Percentiles rank a stretch among this genome's conserved stretches.
Evolutionary conservation across 495 filamentous ascomycete species (phyloP).

Genomic region (Entonaema liquescens): DNA sequence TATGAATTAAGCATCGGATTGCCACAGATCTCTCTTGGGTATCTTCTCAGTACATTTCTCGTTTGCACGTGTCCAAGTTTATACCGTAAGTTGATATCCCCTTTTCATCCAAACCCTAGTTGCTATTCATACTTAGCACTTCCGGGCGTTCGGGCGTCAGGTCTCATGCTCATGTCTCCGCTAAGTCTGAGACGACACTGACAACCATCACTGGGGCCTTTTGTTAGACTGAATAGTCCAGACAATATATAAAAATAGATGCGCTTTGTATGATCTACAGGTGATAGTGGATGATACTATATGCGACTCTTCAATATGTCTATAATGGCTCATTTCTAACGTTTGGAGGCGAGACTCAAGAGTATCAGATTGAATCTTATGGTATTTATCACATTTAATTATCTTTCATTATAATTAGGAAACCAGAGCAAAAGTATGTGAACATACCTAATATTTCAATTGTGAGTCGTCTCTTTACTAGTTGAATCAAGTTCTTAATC

Average conservation of each 20-base stretch:
- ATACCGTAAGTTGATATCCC: not conserved
- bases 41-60: not conserved
- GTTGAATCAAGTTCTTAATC: not conserved
- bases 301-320: not conserved
- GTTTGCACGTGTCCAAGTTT: not conserved
- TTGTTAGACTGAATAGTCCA: not conserved
- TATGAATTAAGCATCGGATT: constrained; percentile 24
- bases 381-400: not conserved
- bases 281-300: not conserved
- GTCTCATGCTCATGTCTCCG: not conserved
- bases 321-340: not conserved
- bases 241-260: constrained; percentile 3
- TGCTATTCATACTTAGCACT: constrained; percentile 32
- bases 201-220: not conserved
- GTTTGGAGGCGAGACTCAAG: not conserved
- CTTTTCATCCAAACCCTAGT: constrained; percentile 18
- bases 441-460: not conserved
- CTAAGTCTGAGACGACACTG: not conserved
- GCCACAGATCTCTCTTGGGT: constrained; percentile 13
- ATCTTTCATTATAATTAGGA: too few relatives aligned
- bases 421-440: not conserved
- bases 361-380: not conserved
- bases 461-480: not conserved
- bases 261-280: constrained; percentile 30
- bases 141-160: not conserved